Base-by-base conservation (phyloP, 148 eudicot genomes). In the Vaccinium myrtillus region DNA sequence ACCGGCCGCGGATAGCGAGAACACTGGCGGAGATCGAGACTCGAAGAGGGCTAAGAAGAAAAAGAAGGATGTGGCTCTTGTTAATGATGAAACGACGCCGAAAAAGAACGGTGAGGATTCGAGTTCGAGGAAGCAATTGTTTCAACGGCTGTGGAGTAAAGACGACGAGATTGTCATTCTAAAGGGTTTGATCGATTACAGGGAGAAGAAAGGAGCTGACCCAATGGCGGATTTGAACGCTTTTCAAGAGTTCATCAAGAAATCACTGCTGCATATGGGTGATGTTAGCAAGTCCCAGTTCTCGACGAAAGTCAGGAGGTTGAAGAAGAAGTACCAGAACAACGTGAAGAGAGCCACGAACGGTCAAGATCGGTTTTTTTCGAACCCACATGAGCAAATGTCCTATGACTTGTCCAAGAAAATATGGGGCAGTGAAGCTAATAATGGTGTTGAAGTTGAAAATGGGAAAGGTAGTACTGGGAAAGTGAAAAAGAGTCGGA, bases 131-230 rank as follows among this genome's bases (percentile, higher is more conserved):
- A 85, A 83, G 74, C 46, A 51, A 67, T 54, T 89, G 84, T 92
- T 93, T 82, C 88, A 78, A 84, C 76, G 95, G 84, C 39, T 93
- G 18, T 93, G 96, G 96, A 91, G 91, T 21, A 93, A 89, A 39
- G 89, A 87, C 0, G 93, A 89, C 10, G 94, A 92, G 84, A 83
- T 93, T 78, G 90, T 36, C 23, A 67, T 92, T 0, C 58, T 93
- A 82, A 84, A 91, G 65, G 93, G 93, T 19, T 81, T 93, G 87
- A 82, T 89, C 12, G 93, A 92, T 13, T 93, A 84, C 18, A 49
- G 23, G 25, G 56, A 67, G 13, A 82, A 82, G 78, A 86, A 84
- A 15, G 86, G 87, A 13, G 54, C 83, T 1, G 91, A 90, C 32
- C 88, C 91, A 0, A 12, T 50, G 18, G 43, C 86, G 11, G 92